These are phyloP conservation scores for Blastosporella zonata DNA, from an alignment of 1,284 basidiomycete species.

Conservation along the genomic window DNA sequence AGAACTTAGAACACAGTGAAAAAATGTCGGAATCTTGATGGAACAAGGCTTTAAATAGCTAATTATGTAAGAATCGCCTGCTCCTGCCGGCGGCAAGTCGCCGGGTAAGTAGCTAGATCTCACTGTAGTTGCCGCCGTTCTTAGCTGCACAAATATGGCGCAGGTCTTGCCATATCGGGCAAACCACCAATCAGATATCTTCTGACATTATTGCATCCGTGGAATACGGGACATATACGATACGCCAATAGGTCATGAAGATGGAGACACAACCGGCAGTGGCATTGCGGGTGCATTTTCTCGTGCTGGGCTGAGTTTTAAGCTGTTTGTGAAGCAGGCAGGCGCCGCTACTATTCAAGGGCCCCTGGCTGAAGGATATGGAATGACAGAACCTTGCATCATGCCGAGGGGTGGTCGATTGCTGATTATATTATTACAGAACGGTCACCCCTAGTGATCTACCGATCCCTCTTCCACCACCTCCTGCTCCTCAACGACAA, in stretches of 20 bases:
- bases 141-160: constrained; percentile 4
- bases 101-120: constrained; percentile 3
- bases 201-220: not conserved
- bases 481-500: constrained; percentile 3
- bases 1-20: not conserved
- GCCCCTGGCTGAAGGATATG: not conserved
- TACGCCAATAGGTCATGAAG: not conserved
- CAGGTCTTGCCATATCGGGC: constrained; percentile 5
- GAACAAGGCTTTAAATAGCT: no score
- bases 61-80: no score
- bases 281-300: constrained; percentile 3
- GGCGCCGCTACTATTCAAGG: not conserved
- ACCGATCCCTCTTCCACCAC: constrained; percentile 2
- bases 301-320: not conserved
- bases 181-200: not conserved
- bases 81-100: constrained; percentile 13
- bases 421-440: constrained; percentile 1
- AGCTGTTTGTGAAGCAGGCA: not conserved
- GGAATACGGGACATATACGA: not conserved
- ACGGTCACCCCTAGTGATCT: not conserved
- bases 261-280: not conserved
- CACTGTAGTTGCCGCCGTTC: constrained; percentile 5
- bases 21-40: no score
- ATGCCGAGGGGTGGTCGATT: constrained; percentile 1
- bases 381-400: constrained; percentile 10